Conservation (phyloP, 2,329 filamentous ascomycete species). For the Aspergillus fumigatus region DNA sequence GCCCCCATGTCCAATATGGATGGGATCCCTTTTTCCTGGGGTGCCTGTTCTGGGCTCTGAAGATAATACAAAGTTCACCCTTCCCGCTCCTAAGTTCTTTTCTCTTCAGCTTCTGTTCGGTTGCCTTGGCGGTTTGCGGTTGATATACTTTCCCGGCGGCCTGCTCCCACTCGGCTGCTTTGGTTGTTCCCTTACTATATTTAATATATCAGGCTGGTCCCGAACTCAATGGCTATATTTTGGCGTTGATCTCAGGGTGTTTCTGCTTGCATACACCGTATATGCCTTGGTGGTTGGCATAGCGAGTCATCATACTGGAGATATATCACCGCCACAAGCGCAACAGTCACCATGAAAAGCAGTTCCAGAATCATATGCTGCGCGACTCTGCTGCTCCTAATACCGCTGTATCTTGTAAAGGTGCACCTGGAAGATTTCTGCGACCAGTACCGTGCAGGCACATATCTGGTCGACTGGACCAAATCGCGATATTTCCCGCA, state of each 20-base stretch:
- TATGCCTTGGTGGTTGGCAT: background rate
- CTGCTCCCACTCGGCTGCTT: background rate
- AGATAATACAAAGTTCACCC: background rate
- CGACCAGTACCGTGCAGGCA: slow-evolving; percentile 34
- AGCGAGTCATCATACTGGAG: background rate
- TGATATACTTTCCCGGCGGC: background rate
- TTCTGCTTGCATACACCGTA: background rate
- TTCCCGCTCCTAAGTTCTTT: background rate
- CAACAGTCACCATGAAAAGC: slow-evolving; percentile 27
- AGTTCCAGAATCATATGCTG: slow-evolving; percentile 25
- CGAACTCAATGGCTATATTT: background rate
- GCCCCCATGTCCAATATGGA: background rate
- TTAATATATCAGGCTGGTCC: background rate
- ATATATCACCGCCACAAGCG: background rate
- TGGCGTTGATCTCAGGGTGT: background rate
- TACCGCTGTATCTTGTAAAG: slow-evolving; percentile 29
- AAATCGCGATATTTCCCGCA: slow-evolving; percentile 13
- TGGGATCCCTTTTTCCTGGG: background rate
- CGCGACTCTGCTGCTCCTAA: slow-evolving; percentile 18
- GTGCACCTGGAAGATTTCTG: slow-evolving; percentile 30
- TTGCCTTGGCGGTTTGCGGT: background rate
- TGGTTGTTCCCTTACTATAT: background rate
- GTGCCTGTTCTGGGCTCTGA: background rate
- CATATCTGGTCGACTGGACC: slow-evolving; percentile 31
- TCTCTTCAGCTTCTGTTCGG: background rate